A percentile compares a stretch with the other conserved stretches of the same genome.
Conservation (phyloP, 495 filamentous ascomycete species). For the Penicillium psychrofluorescens region DNA sequence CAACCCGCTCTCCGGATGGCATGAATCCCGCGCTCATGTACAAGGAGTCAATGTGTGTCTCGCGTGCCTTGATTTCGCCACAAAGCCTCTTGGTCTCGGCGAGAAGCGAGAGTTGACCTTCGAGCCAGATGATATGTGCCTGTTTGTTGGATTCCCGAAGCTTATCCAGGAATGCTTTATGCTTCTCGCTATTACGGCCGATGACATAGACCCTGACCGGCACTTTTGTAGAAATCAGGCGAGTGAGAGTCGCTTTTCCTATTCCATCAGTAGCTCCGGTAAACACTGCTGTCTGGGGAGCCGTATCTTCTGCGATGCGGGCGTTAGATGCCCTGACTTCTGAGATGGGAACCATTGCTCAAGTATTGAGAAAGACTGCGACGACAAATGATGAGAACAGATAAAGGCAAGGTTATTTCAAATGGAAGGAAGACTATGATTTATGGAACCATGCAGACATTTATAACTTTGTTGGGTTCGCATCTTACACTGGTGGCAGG, state of each 20-base stretch:
- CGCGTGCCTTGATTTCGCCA: slow-evolving; percentile 17
- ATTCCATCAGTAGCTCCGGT: slow-evolving; percentile 32
- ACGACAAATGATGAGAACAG: too few species aligned
- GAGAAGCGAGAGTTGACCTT: slow-evolving; percentile 29
- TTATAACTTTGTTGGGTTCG: too few species aligned
- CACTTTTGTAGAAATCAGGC: slow-evolving; percentile 15
- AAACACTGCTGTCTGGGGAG: slow-evolving; percentile 27
- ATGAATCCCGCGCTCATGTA: slow-evolving; percentile 32
- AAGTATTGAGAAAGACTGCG: too few species aligned
- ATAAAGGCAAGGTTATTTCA: too few species aligned
- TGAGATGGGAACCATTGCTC: slow-evolving; percentile 26
- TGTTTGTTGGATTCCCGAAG: slow-evolving; percentile 24
- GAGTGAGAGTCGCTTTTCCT: slow-evolving; percentile 22
- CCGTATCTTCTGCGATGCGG: slow-evolving; percentile 25
- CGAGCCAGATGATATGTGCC: slow-evolving; percentile 26
- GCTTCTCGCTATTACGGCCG: slow-evolving; percentile 22
- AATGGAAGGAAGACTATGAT: too few species aligned
- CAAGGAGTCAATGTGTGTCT: slow-evolving; percentile 24
- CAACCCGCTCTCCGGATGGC: slow-evolving; percentile 19
- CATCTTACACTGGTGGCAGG: too few species aligned
- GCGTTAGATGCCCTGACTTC: slow-evolving; percentile 25
- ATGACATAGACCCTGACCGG: slow-evolving; percentile 23
- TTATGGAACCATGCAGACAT: too few species aligned
- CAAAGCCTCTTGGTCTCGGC: slow-evolving; percentile 23
- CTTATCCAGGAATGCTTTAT: slow-evolving; percentile 17